A percentile compares a stretch with the other conserved stretches of the same genome.
phyloP scores from a whole-genome alignment of 305 asterid genomes.

The Salvia sclarea region DNA sequence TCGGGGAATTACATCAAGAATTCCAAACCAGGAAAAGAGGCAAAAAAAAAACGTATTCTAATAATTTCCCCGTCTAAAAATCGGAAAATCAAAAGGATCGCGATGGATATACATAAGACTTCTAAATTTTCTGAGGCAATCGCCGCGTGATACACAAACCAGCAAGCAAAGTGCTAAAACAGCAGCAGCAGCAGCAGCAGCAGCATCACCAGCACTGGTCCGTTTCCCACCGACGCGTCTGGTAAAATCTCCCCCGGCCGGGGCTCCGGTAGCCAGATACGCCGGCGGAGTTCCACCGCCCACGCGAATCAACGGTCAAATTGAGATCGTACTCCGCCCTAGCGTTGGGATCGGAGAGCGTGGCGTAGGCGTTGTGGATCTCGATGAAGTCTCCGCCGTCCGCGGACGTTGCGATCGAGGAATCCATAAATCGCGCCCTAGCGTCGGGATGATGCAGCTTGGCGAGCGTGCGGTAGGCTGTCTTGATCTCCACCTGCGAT shows the following conservation, averaged over 20 bases:
- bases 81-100: constrained; percentile 22
- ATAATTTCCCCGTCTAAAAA: constrained; percentile 17
- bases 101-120: constrained; percentile 33
- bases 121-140: background rate
- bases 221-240: constrained; percentile 91
- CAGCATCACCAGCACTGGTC: constrained; percentile 87
- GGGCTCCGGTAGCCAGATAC: constrained; percentile 31
- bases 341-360: constrained; percentile 77
- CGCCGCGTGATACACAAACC: constrained; percentile 11
- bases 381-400: constrained; percentile 73
- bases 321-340: constrained; percentile 65
- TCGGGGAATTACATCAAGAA: background rate
- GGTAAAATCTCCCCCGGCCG: constrained; percentile 46
- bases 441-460: constrained; percentile 66
- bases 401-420: constrained; percentile 36
- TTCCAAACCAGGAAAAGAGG: background rate
- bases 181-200: constrained; percentile 51
- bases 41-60: background rate
- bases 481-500: constrained; percentile 53
- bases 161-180: background rate
- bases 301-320: constrained; percentile 37
- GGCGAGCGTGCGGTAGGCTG: constrained; percentile 65
- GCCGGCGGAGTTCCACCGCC: constrained; percentile 25
- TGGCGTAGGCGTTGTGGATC: constrained; percentile 72
- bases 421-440: constrained; percentile 40